Conservation (phyloP, 2,329 filamentous ascomycete genomes). For the Westerdykella aurantiaca region DNA sequence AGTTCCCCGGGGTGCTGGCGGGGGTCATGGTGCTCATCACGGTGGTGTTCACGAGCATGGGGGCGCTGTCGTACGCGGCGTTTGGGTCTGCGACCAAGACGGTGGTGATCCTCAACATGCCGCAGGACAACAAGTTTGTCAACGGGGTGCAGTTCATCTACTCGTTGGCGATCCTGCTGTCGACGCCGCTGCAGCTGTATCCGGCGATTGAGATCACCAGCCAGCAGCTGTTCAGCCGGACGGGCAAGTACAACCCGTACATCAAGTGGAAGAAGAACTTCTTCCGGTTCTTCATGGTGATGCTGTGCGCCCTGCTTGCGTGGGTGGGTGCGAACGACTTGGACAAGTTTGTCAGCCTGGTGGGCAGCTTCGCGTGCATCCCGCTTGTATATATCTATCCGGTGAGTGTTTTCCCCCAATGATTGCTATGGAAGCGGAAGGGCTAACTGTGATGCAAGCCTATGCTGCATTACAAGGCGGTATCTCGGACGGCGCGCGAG, state of each 20-base stretch:
- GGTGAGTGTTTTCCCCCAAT: conserved; percentile 52
- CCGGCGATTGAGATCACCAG: conserved; percentile 95
- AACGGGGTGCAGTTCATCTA: conserved; percentile 96
- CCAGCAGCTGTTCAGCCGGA: conserved; percentile 87
- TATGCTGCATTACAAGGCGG: conserved; percentile 77
- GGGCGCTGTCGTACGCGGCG: conserved; percentile 89
- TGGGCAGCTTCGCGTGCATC: conserved; percentile 96
- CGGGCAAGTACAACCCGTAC: conserved; percentile 94
- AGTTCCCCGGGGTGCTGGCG: conserved; percentile 84
- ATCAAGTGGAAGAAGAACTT: conserved; percentile 99
- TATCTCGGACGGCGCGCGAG: conserved; percentile 64
- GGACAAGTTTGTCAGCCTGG: conserved; percentile 94
- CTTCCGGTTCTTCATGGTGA: conserved; percentile 89
- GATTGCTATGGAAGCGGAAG: not conserved
- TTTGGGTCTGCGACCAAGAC: conserved; percentile 95
- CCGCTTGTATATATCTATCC: conserved; percentile 97
- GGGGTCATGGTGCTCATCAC: conserved; percentile 95
- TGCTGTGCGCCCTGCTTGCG: conserved; percentile 77
- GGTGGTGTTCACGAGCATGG: conserved; percentile 82
- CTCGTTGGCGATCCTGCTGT: conserved; percentile 93
- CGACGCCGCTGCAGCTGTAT: conserved; percentile 93
- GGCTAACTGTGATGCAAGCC: conserved; percentile 58
- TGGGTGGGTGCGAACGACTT: conserved; percentile 90
- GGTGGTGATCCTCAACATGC: conserved; percentile 91
- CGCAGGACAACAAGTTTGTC: conserved; percentile 91